Base-by-base conservation (phyloP, 108 stramenopile species). In the Fistulifera pelliculosa region DNA sequence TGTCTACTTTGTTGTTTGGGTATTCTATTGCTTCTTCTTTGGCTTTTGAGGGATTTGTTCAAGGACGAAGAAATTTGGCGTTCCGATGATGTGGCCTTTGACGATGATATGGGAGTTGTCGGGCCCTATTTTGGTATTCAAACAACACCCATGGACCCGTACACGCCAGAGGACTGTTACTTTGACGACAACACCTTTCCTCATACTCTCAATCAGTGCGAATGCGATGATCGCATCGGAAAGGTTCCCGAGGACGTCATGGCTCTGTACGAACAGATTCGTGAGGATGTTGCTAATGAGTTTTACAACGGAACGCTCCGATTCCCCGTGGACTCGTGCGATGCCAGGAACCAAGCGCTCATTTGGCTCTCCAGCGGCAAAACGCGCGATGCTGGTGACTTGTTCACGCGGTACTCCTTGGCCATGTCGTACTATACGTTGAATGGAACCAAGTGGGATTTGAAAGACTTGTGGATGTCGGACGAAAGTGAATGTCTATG, bases 401-500 rank as follows among this genome's bases (percentile, higher is more conserved):
- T 69, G 10, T 61, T 58, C 17, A 69, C 70, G 38, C 61, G 74
- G 23, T 76, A 55, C 38, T 31, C 54, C 17, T 35, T 64, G 52
- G 65, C 74, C 54, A 17, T 64, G n/a, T 41, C 53, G 21, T 76
- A 50, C 52, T 66, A 56, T 38, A 41, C 39, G 15, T 19, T 76
- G 49, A 76, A 76, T 31, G 74, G 74, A 62, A 70, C 74, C 35
- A 58, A 70, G 40, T 76, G 74, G 74, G 74, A 76, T 66, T 65
- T 56, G 24, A 55, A 55, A 52, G 63, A 76, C 45, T 57, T 49
- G 3, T 76, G 74, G 74, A 27, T 76, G 47, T 41, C 52, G 31
- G 61, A 65, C 1, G 56, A 62, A 41, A 76, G 65, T 45, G 74
- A 76, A 38, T 76, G 74, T 53, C 60, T 66, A 13, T 76, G 74